Percentiles rank a stretch among this genome's conserved stretches.
Evolutionary conservation across 2,329 filamentous ascomycete species (phyloP).

Genomic region (Colletotrichum tofieldiae): DNA sequence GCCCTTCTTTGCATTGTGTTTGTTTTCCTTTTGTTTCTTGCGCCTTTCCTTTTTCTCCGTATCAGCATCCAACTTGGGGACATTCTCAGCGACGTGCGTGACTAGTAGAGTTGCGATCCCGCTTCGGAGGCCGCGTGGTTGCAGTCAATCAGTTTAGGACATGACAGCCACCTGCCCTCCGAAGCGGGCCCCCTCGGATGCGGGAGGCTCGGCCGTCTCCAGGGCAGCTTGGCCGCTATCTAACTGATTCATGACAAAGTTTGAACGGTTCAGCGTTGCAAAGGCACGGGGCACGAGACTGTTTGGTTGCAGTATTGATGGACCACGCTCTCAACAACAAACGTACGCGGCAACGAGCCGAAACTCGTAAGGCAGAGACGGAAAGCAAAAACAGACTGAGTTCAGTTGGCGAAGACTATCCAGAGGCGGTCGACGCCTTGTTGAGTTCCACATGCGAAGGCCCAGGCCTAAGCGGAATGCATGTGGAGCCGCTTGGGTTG

Average conservation of each 20-base stretch:
- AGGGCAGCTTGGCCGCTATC: slow-evolving; percentile 19
- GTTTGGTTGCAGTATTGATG: slow-evolving; percentile 10
- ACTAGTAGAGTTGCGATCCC: neutral
- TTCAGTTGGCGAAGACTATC: neutral
- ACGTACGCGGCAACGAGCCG: neutral
- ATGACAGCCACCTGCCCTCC: slow-evolving; percentile 7
- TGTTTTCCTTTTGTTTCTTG: neutral
- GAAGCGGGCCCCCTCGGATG: slow-evolving; percentile 29
- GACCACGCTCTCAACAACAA: neutral
- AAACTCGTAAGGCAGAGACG: neutral
- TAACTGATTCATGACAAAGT: slow-evolving; percentile 13
- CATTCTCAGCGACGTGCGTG: neutral
- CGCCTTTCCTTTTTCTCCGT: slow-evolving; percentile 4
- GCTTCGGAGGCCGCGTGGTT: slow-evolving; percentile 14
- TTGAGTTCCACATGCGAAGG: slow-evolving; percentile 11
- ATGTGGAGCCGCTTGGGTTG: slow-evolving; percentile 1
- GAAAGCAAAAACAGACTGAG: neutral
- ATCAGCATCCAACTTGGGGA: neutral
- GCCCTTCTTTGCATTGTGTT: neutral
- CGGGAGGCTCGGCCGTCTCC: slow-evolving; percentile 22
- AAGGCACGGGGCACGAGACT: neutral
- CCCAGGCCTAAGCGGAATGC: slow-evolving; percentile 17
- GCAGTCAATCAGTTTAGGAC: slow-evolving; percentile 7
- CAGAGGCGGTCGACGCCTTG: neutral
- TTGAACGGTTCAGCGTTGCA: slow-evolving; percentile 19